Base-by-base conservation (phyloP, 371 early-diverging fungal species). In the Apophysomyces ossiformis region DNA sequence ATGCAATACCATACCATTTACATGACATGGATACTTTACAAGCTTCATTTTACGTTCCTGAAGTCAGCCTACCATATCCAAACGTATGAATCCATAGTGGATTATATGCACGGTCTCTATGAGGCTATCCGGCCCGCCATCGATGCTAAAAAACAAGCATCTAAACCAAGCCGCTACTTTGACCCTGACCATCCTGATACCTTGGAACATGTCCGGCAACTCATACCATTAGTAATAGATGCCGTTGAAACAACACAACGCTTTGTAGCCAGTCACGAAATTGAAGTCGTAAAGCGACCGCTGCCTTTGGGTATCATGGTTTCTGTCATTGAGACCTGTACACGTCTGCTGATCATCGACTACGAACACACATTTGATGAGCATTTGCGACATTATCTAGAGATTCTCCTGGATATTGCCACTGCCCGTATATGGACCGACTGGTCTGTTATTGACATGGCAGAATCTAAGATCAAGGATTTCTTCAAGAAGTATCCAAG, bases 41-140 rank as follows among this genome's bases (percentile, higher is more conserved):
- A 60, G 39, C 69, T 74, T 16, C 74, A 77, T 46, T 66, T 74
- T 45, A 64, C 60, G 4, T 74, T 77, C 38, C 21, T 73, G n/a
- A 60, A 61, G 39, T 35, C 69, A 0, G 37, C 44, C 12, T 57
- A 46, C 43, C 13, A 12, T 13, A 45, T 35, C 2, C 58, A 58
- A 13, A 37, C 18, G 35, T 50, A 50, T 21, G 9, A 9, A 9
- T 50, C 54, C 9, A 50, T 26, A 4, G 54, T 50, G n/a, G 54
- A 50, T 21, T 50, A 50, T 21, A 7, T 50, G 21, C 54, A 50
- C 21, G 21, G 21, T 21, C 21, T 50, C 7, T 21, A 21, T 21
- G 54, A 50, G 5, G 21, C 21, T 32, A 43, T 60, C 60, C 26
- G 41, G 18, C 21, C 6, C 5, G 13, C 2, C 5, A 5, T 43